Percentiles rank a stretch among this genome's conserved stretches.
Conservation (phyloP, 2,329 filamentous ascomycete species). For the Pestalotiopsis sp. region DNA sequence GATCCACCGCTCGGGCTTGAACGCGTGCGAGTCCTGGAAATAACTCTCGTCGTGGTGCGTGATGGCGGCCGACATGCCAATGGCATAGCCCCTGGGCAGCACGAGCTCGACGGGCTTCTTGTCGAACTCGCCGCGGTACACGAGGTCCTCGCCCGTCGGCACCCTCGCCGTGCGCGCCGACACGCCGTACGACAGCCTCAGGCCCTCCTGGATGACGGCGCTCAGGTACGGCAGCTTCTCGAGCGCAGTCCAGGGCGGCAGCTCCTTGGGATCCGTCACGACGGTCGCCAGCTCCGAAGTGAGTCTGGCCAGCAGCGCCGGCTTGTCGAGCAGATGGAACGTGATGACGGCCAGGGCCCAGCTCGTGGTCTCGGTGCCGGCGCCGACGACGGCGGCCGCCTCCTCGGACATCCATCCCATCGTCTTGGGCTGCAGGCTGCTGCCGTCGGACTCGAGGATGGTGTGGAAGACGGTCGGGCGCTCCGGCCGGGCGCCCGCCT, state of each 20-base stretch:
- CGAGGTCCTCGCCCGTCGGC: constrained; percentile 20
- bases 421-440: constrained; percentile 14
- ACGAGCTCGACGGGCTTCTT: constrained; percentile 18
- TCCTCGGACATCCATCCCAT: constrained; percentile 21
- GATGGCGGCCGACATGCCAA: constrained; percentile 24
- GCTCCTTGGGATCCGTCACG: constrained; percentile 14
- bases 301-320: constrained; percentile 22
- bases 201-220: constrained; percentile 24
- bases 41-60: constrained; percentile 22
- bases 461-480: constrained; percentile 20
- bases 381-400: constrained; percentile 21
- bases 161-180: constrained; percentile 20
- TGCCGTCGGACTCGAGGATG: constrained; percentile 20
- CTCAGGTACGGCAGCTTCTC: constrained; percentile 41
- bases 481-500: constrained; percentile 19
- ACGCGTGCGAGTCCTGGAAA: constrained; percentile 21
- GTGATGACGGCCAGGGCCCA: constrained; percentile 26
- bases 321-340: constrained; percentile 27
- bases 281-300: constrained; percentile 22
- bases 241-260: constrained; percentile 27
- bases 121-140: constrained; percentile 21
- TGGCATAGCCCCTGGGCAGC: constrained; percentile 20
- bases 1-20: constrained; percentile 27
- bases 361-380: constrained; percentile 23
- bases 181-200: constrained; percentile 25